Base-by-base conservation (phyloP, 2,329 filamentous ascomycete species). In the Pseudocercospora cruenta region DNA sequence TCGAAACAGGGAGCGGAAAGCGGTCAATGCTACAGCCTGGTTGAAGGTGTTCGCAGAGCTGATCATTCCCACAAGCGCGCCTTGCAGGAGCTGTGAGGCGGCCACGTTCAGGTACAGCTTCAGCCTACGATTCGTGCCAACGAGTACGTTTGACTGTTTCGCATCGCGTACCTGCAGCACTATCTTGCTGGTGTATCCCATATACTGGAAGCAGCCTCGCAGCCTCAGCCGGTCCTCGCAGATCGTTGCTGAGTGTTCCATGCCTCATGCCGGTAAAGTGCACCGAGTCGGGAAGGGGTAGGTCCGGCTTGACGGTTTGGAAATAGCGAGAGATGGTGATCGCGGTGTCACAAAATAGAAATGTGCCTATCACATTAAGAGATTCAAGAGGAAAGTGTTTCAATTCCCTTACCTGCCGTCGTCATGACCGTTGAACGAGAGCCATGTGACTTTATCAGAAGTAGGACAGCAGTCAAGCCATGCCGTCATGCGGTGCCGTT, bases 401-500 rank as follows among this genome's bases (percentile, higher is more conserved):
- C 19, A 51, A 22, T 24, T 7, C 19, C 10, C 22, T 10, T 51
- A 24, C 19, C 47, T 51, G 10, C 47, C 47, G n/a, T 51, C 19
- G 47, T 51, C 19, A 51, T 21, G 47, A 24, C 19, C 19, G 47
- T 24, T 12, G 19, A 51, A 51, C 22, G 16, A 54, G 51, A 54
- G 24, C 22, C 51, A 26, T 26, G 14, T 54, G 49, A 53, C 49
- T 22, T 53, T 12, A 53, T 24, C 19, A 53, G 8, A 19, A 4
- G 51, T 54, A 28, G 51, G 51, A 54, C 51, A 54, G 24, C 24
- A n/a, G 51, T 16, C 24, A 19, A 54, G 51, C 51, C 51, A 54
- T 28, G 51, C 51, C 51, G 51, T 55, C 57, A 47, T 59, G 60
- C 60, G 51, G 60, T 63, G 61, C 53, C 61, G 61, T 63, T 63